Conservation (phyloP, 768 basidiomycete genomes). For the Clitopilus hobsonii region DNA sequence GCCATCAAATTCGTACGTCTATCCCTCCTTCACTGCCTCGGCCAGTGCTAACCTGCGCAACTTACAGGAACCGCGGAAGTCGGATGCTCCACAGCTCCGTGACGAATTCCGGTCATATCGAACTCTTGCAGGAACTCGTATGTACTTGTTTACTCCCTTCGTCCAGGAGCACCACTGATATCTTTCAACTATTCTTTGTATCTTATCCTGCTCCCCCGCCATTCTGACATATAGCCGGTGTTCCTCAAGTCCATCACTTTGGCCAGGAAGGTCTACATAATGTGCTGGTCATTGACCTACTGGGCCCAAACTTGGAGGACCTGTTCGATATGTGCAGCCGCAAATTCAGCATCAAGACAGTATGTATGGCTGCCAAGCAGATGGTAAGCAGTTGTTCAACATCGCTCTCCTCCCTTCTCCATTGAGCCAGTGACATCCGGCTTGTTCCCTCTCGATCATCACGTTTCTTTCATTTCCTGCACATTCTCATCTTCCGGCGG, state of each 20-base stretch:
- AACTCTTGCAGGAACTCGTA: constrained; percentile 87
- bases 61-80: constrained; percentile 87
- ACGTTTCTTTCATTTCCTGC: neutral
- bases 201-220: constrained; percentile 9
- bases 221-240: constrained; percentile 59
- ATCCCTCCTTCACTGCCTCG: constrained; percentile 5
- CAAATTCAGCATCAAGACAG: constrained; percentile 96
- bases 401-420: neutral
- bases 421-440: neutral
- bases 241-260: constrained; percentile 98
- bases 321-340: constrained; percentile 99
- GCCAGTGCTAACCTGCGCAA: constrained; percentile 7
- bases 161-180: neutral
- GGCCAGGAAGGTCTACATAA: constrained; percentile 99
- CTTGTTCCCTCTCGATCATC: constrained; percentile 1
- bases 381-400: constrained; percentile 62
- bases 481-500: neutral
- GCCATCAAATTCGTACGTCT: constrained; percentile 93
- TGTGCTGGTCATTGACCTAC: constrained; percentile 87
- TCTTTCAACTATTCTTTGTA: constrained; percentile 4
- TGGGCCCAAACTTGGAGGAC: constrained; percentile 97
- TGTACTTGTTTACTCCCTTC: constrained; percentile 24
- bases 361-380: constrained; percentile 98
- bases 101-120: constrained; percentile 98
- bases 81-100: constrained; percentile 94